Base-by-base conservation (phyloP, 208 protist species). In the Acanthamoeba castellanii region DNA sequence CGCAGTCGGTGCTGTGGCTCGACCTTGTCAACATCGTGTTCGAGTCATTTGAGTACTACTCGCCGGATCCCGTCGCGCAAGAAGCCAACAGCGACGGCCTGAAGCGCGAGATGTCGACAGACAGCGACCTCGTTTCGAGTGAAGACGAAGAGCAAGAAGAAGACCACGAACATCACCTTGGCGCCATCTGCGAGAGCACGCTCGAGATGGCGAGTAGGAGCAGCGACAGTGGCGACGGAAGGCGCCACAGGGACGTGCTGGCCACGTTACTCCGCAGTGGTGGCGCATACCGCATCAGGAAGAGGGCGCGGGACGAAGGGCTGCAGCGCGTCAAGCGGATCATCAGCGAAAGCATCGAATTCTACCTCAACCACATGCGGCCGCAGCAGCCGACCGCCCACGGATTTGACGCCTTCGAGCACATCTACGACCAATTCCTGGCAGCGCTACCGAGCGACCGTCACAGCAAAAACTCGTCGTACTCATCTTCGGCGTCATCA, bases 301-400 rank as follows among this genome's bases (percentile, higher is more conserved):
- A 8, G 34, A 27, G 72, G 72, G 16, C 20, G 2, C 14, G 0
- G 30, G n/a, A 45, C 14, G 8, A 32, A 25, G 72, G 37, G 37
- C 42, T 81, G 72, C 72, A 34, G 30, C 18, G 22, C 9, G 20
- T 81, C 14, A 42, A 50, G 72, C 72, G 72, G 50, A 25, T 81
- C 72, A 81, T 81, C 9, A 6, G 22, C 72, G 72, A 81, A 34
- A 52, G 6, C 37, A 50, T 52, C 18, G 72, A 81, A 27, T 81
- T 81, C 72, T 81, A 81, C 37, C 22, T 81, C 37, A 81, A 81
- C 42, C 37, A 52, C 72, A 3, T 81, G 72, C 72, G 37, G 42
- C 32, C 72, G 68, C 20, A 30, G 30, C 68, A 16, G 68, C 30
- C 9, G n/a, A 30, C 70, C 11, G 55, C 55, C 55, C 55, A 22